Base-by-base conservation (phyloP, 305 asterid species). In the Euphrasia arctica region DNA sequence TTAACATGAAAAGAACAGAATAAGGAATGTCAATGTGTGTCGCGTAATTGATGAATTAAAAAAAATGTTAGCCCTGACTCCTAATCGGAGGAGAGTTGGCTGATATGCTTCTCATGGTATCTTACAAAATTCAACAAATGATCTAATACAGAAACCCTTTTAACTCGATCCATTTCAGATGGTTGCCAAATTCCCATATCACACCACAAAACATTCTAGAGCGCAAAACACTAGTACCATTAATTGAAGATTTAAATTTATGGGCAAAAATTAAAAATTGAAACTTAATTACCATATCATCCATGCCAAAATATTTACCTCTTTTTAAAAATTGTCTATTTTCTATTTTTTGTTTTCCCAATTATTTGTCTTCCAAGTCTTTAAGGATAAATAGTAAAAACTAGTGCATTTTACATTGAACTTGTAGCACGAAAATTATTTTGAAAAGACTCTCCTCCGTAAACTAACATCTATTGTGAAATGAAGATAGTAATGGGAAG, bases 71-170 rank as follows among this genome's bases (percentile, higher is more conserved):
- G 31, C 25, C 58, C 28, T 13, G 2, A 14, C 22, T 52, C 31
- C 55, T 49, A 14, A 49, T 4, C 15, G n/a, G n/a, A n/a, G n/a
- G 55, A 14, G 15, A 5, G 55, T 50, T 14, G 55, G 55, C 9
- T 15, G 15, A 50, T 39, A 51, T 7, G 7, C 34, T 31, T 14
- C 48, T 42, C 52, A 22, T 39, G 58, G 29, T 49, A 9, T 63
- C 47, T 29, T 62, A 31, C 31, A 64, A 63, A 43, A 10, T 51
- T 29, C 10, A 14, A 34, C 11, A 63, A 36, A 63, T 18, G 47
- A 52, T 4, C 1, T 3, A 50, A 7, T 52, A 32, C 50, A 49
- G 31, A 28, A 15, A 12, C 36, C 60, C 3, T 60, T 18, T 27
- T 22, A 43, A 42, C 22, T 36, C 4, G 15, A 49, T 32, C 32